Base-by-base conservation (phyloP, 352 stramenopile species). In the Phytophthora citrophthora region DNA sequence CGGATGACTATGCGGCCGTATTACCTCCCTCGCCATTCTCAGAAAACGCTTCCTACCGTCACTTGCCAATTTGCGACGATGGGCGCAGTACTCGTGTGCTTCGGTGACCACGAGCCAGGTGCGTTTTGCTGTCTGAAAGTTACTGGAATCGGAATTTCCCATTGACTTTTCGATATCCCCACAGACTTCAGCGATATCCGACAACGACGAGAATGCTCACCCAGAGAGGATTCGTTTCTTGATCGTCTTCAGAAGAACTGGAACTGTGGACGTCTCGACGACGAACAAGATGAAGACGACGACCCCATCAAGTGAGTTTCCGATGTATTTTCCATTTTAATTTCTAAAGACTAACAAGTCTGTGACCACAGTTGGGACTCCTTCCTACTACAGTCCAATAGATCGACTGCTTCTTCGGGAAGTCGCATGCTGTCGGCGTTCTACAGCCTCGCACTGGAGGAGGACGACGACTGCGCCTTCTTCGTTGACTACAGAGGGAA, bases 361-460 rank as follows among this genome's bases (percentile, higher is more conserved):
- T 70, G 36, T 76, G 34, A 31, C 59, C 66, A 66, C 53, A 84
- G 76, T 32, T 87, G 64, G 75, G 65, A 82, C 39, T 40, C 55
- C 13, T 76, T 81, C 60, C 47, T 72, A 31, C 69, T 82, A 18
- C 68, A 77, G 20, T 77, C 70, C 29, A 85, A 68, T 44, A 72
- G 53, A 36, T 73, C 77, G 12, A 79, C 73, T 13, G 82, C 78
- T 18, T 93, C 84, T 3, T 81, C 79, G 1, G 86, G 87, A 11
- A 88, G 83, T 56, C 85, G 85, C 43, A 67, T 95, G 74, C 67
- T 95, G 18, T 93, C 85, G 20, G 75, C 87, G 27, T 89, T 91
- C 59, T 95, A 93, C 72, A 91, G 87, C 61, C 81, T 85, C 50
- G 72, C 92, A 50, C 70, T 95, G 16, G 65, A 72, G 16, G 85